phyloP scores from a whole-genome alignment of 1,284 basidiomycete species.

The Macrocystidia cucumis region DNA sequence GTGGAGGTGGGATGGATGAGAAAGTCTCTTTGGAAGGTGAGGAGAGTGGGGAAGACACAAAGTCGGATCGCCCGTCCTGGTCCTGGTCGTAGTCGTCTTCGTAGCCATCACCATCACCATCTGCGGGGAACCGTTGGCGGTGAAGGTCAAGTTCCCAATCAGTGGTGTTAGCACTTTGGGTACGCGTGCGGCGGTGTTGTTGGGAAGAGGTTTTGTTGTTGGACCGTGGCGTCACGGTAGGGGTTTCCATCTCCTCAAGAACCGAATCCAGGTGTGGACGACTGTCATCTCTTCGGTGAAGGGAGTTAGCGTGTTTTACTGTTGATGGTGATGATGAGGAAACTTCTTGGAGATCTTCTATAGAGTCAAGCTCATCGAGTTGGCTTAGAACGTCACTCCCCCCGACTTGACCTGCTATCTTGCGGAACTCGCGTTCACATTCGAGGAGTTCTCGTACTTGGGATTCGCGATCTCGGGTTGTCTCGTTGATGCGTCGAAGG shows the following conservation, averaged over 20 bases:
- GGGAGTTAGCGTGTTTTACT: no score
- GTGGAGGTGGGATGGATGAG: slow-evolving; percentile 34
- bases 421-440: slow-evolving; percentile 71
- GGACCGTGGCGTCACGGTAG: slow-evolving; percentile 16
- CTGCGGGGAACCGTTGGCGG: slow-evolving; percentile 23
- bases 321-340: slow-evolving; percentile 12
- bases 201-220: no score
- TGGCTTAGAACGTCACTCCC: slow-evolving; percentile 65
- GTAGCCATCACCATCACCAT: slow-evolving; percentile 36
- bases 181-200: no score
- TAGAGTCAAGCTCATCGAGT: slow-evolving; percentile 51
- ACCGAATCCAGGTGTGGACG: slow-evolving; percentile 33
- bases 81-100: slow-evolving; percentile 26
- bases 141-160: slow-evolving; percentile 63
- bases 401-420: slow-evolving; percentile 67
- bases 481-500: slow-evolving; percentile 68
- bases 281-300: background rate
- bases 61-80: no score
- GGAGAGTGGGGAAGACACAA: no score
- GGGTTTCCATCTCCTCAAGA: slow-evolving; percentile 39
- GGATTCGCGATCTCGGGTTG: slow-evolving; percentile 64
- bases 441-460: slow-evolving; percentile 71
- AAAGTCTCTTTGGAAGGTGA: slow-evolving; percentile 48
- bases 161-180: no score
- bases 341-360: slow-evolving; percentile 35